Base-by-base conservation (phyloP, 495 filamentous ascomycete genomes). In the Penicillium arizonense region DNA sequence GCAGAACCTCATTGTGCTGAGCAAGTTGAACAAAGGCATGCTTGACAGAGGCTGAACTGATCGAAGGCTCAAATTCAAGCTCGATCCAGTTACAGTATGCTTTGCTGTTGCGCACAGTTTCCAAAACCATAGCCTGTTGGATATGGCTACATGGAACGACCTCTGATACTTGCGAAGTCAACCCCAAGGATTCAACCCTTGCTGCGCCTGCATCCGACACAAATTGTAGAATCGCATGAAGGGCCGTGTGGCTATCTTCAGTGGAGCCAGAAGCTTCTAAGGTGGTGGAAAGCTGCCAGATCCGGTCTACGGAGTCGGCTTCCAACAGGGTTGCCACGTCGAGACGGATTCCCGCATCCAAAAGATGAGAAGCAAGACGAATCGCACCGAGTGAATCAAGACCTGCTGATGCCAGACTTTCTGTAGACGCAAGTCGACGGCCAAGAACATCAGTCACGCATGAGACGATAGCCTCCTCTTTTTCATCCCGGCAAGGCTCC, bases 11-110 rank as follows among this genome's bases (percentile, higher is more conserved):
- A 58, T 91, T 88, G 8, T 65, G 53, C 10, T 77, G 53, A n/a
- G 78, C 67, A 26, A 87, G 52, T 4, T 57, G 55, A 3, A 61
- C 47, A 34, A 92, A 69, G 20, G 76, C 77, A 4, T 61, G 54
- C 16, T 71, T 67, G 13, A 88, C 60, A 12, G 59, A 47, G 2
- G 61, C 24, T 0, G 56, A 32, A 7, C 47, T 41, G 53, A 65
- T 53, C 10, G 63, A 52, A 6, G 52, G 52, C 6, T 74, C 61
- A 33, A 88, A 63, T 5, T 75, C 68, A 8, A 92, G 59, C 54
- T 87, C 79, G 13, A 90, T 71, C 81, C 82, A 87, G 58, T 95
- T 95, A 64, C 84, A 85, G 64, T 95, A 93, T 8, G 85, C 74
- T 26, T 67, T 70, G 1, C 63, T 34, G 34, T 82, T 63, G 30